Conservation (phyloP, 139 green algal genomes). For the Chlamydomonas asymmetrica region DNA sequence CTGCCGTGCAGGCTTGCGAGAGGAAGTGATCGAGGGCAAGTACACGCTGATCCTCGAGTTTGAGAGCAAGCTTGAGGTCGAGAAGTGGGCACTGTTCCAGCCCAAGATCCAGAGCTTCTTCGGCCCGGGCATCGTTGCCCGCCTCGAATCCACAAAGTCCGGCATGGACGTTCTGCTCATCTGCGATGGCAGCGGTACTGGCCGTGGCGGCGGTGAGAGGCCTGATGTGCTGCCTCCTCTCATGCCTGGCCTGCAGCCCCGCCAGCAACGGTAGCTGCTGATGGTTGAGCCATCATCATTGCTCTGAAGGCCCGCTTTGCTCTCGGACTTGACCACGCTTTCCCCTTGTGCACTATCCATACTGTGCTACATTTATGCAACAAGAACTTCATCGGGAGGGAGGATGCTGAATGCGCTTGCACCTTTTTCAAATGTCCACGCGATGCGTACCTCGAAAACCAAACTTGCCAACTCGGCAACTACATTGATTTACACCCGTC, state of each 20-base stretch:
- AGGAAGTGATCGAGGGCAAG: constrained; percentile 65
- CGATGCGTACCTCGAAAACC: no score
- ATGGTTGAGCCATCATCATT: no score
- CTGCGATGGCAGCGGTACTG: constrained; percentile 73
- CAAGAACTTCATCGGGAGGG: no score
- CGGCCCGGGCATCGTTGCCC: constrained; percentile 79
- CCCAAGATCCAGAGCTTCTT: constrained; percentile 93
- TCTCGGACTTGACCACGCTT: no score
- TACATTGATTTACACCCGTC: no score
- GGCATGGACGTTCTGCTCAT: constrained; percentile 78
- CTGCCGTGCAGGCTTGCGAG: constrained; percentile 65
- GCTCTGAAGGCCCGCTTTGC: no score
- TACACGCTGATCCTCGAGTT: constrained; percentile 93
- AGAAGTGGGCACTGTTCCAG: constrained; percentile 35
- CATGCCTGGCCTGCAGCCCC: constrained; percentile 79
- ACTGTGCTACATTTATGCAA: no score
- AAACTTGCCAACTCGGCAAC: no score
- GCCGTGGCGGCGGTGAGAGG: constrained; percentile 65
- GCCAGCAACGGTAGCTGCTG: constrained; percentile 68
- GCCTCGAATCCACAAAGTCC: constrained; percentile 24
- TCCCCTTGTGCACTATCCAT: no score
- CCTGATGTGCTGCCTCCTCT: constrained; percentile 91
- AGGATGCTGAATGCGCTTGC: no score
- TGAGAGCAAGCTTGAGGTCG: constrained; percentile 48
- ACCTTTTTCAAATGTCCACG: no score